These are phyloP conservation scores for Rhizophagus prolifer DNA, from an alignment of 192 early-diverging fungal genomes.

Conservation along the genomic window DNA sequence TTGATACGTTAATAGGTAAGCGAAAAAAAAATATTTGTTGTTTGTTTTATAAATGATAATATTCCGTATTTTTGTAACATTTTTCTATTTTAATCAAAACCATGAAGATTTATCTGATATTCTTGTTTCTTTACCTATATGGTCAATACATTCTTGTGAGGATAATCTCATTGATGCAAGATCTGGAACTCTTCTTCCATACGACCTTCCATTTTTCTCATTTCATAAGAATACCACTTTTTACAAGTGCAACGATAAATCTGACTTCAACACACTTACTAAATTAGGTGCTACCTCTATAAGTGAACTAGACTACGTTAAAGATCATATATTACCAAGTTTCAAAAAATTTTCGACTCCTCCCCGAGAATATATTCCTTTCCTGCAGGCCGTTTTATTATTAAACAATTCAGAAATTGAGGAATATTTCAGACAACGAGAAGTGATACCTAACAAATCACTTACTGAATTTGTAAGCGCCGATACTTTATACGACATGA, in stretches of 20 bases:
- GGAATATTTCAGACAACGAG: not conserved
- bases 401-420: not conserved
- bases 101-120: not conserved
- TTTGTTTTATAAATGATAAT: too few species aligned
- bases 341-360: not conserved
- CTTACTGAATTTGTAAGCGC: not conserved
- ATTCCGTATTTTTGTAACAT: too few species aligned
- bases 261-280: not conserved
- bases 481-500: not conserved
- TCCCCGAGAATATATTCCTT: not conserved
- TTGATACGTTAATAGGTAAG: too few species aligned
- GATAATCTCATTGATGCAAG: not conserved
- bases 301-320: not conserved
- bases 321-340: not conserved
- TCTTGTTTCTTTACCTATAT: conserved; percentile 3
- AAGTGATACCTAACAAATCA: not conserved
- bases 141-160: not conserved
- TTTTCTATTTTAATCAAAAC: not conserved
- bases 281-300: not conserved
- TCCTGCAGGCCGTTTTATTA: not conserved
- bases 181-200: not conserved
- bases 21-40: too few species aligned
- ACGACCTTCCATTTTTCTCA: not conserved
- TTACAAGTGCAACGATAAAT: not conserved
- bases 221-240: not conserved